Evolutionary conservation across 2,329 filamentous ascomycete species (phyloP).

Genomic region (Endothia cerciana): DNA sequence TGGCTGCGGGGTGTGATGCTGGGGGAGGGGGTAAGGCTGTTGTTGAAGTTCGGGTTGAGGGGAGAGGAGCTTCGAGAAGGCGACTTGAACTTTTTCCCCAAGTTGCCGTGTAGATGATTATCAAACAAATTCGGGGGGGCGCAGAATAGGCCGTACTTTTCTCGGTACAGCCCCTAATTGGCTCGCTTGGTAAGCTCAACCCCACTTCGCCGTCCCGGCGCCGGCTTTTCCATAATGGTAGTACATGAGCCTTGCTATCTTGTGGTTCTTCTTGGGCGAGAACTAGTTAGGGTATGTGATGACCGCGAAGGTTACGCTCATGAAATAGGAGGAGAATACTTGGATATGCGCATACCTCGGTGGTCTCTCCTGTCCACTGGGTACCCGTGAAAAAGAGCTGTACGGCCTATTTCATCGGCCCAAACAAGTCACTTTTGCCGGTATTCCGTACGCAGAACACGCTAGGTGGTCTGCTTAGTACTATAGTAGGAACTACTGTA

Average conservation of each 20-base stretch:
- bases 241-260: background rate
- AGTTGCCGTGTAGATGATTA: slow-evolving; percentile 18
- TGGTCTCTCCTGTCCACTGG: too few relatives aligned
- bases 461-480: too few relatives aligned
- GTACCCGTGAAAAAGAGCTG: too few relatives aligned
- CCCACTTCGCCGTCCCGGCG: background rate
- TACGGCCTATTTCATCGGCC: too few relatives aligned
- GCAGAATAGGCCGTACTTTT: background rate
- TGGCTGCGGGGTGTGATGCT: slow-evolving; percentile 23
- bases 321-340: too few relatives aligned
- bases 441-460: background rate
- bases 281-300: background rate
- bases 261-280: background rate
- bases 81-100: slow-evolving; percentile 27
- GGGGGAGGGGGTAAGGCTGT: background rate
- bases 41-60: background rate
- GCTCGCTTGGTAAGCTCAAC: background rate
- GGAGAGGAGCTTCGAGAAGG: slow-evolving; percentile 27
- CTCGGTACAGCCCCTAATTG: background rate
- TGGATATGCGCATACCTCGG: too few relatives aligned
- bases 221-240: too few relatives aligned
- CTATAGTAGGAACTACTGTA: background rate
- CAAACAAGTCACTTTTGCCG: too few relatives aligned
- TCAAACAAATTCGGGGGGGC: slow-evolving; percentile 2
- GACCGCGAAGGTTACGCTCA: too few relatives aligned